A percentile compares a stretch with the other conserved stretches of the same genome.
phyloP scores from a whole-genome alignment of 2,329 filamentous ascomycete genomes.

The Colletotrichum musae region DNA sequence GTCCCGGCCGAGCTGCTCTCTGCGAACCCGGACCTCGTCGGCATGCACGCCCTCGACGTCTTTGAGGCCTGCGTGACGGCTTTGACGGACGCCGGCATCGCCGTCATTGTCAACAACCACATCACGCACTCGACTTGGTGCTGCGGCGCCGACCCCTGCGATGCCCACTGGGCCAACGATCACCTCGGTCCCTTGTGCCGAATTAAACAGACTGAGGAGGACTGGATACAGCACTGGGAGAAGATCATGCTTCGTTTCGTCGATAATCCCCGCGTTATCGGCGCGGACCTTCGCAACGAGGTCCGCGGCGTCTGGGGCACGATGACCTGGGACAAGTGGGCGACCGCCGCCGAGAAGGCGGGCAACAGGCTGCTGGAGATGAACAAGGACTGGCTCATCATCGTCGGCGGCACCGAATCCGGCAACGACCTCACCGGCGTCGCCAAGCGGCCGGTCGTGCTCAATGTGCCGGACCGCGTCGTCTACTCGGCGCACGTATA shows the following conservation, averaged over 20 bases:
- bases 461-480: conserved; percentile 68
- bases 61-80: conserved; percentile 71
- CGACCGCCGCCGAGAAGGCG: conserved; percentile 73
- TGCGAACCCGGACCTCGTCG: conserved; percentile 73
- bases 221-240: conserved; percentile 78
- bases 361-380: conserved; percentile 73
- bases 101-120: conserved; percentile 79
- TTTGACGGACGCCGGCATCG: conserved; percentile 73
- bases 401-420: conserved; percentile 78
- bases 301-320: conserved; percentile 79
- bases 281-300: conserved; percentile 78
- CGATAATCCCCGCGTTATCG: conserved; percentile 74
- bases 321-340: conserved; percentile 77
- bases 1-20: conserved; percentile 65
- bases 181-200: conserved; percentile 73
- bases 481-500: conserved; percentile 81
- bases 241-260: conserved; percentile 72
- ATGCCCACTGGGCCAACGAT: conserved; percentile 77
- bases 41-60: conserved; percentile 71
- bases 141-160: conserved; percentile 77
- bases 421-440: conserved; percentile 75
- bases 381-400: conserved; percentile 75
- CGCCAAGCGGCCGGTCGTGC: conserved; percentile 67
- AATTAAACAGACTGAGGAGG: conserved; percentile 73
- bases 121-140: conserved; percentile 80